These are phyloP conservation scores for Neonectria hederae DNA, from an alignment of 2,329 filamentous ascomycete genomes.

Conservation along the genomic window DNA sequence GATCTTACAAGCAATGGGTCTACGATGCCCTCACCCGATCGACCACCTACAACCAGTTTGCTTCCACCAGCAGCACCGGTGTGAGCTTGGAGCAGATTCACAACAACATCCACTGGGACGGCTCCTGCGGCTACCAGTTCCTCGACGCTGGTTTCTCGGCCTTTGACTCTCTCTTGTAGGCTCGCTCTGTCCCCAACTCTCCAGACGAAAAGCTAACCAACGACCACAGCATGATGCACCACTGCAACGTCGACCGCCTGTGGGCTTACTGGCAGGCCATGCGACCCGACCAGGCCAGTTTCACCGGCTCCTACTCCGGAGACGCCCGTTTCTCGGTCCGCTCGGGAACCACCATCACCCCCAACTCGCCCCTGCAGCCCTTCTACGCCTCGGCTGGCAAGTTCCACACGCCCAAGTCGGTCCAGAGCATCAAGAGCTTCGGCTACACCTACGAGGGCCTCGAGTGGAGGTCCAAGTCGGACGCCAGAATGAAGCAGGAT, in stretches of 20 bases:
- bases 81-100: constrained; percentile 57
- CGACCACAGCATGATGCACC: constrained; percentile 55
- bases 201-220: background rate
- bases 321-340: constrained; percentile 52
- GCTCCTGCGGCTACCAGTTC: constrained; percentile 53
- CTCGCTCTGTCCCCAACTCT: background rate
- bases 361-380: constrained; percentile 58
- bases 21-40: constrained; percentile 54
- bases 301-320: constrained; percentile 48
- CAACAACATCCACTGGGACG: constrained; percentile 54
- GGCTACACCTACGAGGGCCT: constrained; percentile 54
- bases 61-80: constrained; percentile 47
- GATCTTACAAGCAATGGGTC: constrained; percentile 52
- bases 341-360: constrained; percentile 51
- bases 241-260: constrained; percentile 70
- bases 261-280: constrained; percentile 65
- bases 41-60: constrained; percentile 48
- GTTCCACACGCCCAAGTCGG: constrained; percentile 55
- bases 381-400: constrained; percentile 55
- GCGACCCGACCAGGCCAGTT: constrained; percentile 47
- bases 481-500: constrained; percentile 26
- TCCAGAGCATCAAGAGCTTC: constrained; percentile 46
- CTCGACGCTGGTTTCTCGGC: constrained; percentile 50
- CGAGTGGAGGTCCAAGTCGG: constrained; percentile 48
- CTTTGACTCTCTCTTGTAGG: constrained; percentile 58